These are phyloP conservation scores for Arthrobotrys conoides DNA, from an alignment of 2,329 filamentous ascomycete species.

Conservation along the genomic window DNA sequence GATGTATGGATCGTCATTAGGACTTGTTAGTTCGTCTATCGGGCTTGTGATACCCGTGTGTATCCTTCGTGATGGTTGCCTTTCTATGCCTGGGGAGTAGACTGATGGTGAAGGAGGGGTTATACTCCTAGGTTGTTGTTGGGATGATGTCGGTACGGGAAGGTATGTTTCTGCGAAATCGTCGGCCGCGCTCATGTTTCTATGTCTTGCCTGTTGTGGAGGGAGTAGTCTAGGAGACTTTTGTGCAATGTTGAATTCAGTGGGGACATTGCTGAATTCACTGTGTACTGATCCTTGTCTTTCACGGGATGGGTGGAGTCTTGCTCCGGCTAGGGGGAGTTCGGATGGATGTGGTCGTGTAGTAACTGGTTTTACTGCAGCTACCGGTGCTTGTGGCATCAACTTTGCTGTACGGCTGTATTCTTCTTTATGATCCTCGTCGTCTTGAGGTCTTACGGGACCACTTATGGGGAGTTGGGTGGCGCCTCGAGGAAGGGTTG, in stretches of 20 bases:
- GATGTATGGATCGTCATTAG: slow-evolving; percentile 26
- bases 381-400: slow-evolving; percentile 25
- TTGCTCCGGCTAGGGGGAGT: neutral
- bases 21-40: neutral
- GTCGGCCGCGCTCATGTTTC: neutral
- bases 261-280: slow-evolving; percentile 50
- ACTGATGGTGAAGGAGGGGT: slow-evolving; percentile 17
- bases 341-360: slow-evolving; percentile 42
- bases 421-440: slow-evolving; percentile 45
- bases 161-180: slow-evolving; percentile 9
- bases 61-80: neutral
- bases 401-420: slow-evolving; percentile 42
- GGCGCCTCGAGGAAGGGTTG: neutral
- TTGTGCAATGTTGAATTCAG: slow-evolving; percentile 39
- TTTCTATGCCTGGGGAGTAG: slow-evolving; percentile 26
- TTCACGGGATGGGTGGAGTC: slow-evolving; percentile 16
- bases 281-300: slow-evolving; percentile 39
- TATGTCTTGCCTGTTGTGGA: neutral
- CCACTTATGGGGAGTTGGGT: slow-evolving; percentile 41
- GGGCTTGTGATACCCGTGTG: neutral
- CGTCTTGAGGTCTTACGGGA: slow-evolving; percentile 19
- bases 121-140: slow-evolving; percentile 16
- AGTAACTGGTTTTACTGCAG: neutral
- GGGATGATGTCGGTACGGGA: neutral
- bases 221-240: slow-evolving; percentile 28